phyloP scores from a whole-genome alignment of 371 early-diverging fungal species.

The Rhizopus sp. region DNA sequence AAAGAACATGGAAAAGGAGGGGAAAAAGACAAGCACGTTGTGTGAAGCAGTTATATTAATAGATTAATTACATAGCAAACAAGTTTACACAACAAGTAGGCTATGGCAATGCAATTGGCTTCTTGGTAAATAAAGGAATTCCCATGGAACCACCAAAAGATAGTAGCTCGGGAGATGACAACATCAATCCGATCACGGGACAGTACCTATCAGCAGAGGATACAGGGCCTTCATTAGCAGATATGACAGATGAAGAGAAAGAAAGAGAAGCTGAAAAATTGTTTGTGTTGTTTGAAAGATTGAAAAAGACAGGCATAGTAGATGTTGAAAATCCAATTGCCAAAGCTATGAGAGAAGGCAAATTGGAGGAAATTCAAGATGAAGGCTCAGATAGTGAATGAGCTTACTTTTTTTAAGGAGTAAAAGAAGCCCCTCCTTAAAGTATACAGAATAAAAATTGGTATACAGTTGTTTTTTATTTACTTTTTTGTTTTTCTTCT shows the following conservation, averaged over 20 bases:
- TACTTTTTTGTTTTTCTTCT: conserved; percentile 4
- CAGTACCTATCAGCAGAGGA: conserved; percentile 54
- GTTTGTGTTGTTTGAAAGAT: conserved; percentile 90
- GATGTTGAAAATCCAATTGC: conserved; percentile 70
- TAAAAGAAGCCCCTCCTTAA: conserved; percentile 10
- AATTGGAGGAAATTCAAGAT: conserved; percentile 31
- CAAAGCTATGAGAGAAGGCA: conserved; percentile 51
- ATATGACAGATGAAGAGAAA: conserved; percentile 96
- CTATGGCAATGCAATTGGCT: conserved; percentile 93
- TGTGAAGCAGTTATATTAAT: too few species aligned
- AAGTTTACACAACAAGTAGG: conserved; percentile 80
- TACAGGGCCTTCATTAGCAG: conserved; percentile 54
- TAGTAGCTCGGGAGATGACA: conserved; percentile 7
- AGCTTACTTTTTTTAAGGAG: conserved; percentile 5
- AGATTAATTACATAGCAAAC: conserved; percentile 46
- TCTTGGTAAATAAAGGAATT: conserved; percentile 70
- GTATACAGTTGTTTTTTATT: neutral
- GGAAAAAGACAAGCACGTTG: neutral
- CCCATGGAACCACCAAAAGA: conserved; percentile 39
- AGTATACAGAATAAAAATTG: neutral
- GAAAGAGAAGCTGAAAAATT: conserved; percentile 91
- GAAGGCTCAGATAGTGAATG: conserved; percentile 17
- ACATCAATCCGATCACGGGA: conserved; percentile 89
- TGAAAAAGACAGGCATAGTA: conserved; percentile 89
- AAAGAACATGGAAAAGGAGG: neutral